Evolutionary conservation across 75 land plant species (phyloP), one percentile per base, ranked within the genome.

Genomic region (Cunninghamia lanceolata): DNA sequence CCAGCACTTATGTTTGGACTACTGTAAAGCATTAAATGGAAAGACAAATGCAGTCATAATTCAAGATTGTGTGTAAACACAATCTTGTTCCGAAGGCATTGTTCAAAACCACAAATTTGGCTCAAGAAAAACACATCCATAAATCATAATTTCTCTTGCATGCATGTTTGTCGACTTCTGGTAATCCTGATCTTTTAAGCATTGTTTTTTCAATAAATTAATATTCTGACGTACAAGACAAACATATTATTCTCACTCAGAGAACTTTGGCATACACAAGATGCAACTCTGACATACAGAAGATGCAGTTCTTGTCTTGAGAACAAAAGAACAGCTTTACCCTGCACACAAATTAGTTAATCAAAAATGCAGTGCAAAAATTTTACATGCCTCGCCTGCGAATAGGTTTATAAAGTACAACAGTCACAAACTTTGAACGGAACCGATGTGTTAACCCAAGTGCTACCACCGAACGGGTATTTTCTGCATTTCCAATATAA

Each of bases 361-460:
- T 45, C 82, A 80, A 80, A 80, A 45, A 80, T 1, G n/a, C 45
- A 80, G 15, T 80, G 46, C 34, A n/a, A 43, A 80, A 80, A 11
- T 34, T 50, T 86, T 82, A 88, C 21, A 77, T 86, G 21, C 91
- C 90, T 81, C 94, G 87, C 90, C 94, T 93, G 39, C 76, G 94
- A 86, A 92, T 88, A 34, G 99, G 98, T 89, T 94, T 97, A 87
- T 97, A 97, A 63, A 97, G 92, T 47, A 95, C 99, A 85, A 96
- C 96, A 34, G 99, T 97, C 82, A 96, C 96, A 86, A 85, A 96
- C 87, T 97, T 97, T 42, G 98, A 91, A 36, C 93, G 90, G 82
- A 96, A 97, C 1, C 99, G 93, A 86, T 96, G 95, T 50, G 99
- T 96, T 81, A 94, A 84, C 39, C 99, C 98, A 46, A 97, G 91